Conservation (phyloP, 1,284 basidiomycete genomes). For the Cutaneotrichosporon mucoides region DNA sequence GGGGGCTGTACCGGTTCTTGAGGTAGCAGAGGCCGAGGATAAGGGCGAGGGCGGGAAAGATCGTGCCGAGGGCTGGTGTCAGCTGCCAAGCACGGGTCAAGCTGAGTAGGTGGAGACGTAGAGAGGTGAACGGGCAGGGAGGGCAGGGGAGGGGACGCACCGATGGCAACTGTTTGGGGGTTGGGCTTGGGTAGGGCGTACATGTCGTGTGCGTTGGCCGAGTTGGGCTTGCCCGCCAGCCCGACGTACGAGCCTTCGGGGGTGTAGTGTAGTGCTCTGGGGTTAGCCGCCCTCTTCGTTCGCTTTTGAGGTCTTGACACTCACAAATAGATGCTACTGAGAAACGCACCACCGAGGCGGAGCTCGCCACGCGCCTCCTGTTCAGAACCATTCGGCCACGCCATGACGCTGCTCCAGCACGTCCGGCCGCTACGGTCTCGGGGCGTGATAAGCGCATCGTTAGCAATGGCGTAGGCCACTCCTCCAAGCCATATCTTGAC, state of each 20-base stretch:
- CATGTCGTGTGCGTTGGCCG: conserved; percentile 24
- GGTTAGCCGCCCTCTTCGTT: neutral
- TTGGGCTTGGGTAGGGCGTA: neutral
- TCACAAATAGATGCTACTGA: conserved; percentile 44
- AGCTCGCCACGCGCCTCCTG: conserved; percentile 37
- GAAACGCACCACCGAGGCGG: conserved; percentile 43
- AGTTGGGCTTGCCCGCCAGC: conserved; percentile 40
- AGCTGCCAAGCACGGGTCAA: no score
- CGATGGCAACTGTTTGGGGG: conserved; percentile 13
- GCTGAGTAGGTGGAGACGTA: no score
- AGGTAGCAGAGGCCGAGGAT: no score
- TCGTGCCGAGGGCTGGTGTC: no score
- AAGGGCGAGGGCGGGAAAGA: no score
- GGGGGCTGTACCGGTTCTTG: no score
- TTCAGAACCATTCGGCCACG: conserved; percentile 38
- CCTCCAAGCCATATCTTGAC: conserved; percentile 32
- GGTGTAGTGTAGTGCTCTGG: conserved; percentile 39
- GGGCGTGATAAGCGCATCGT: conserved; percentile 28
- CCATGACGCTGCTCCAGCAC: conserved; percentile 41
- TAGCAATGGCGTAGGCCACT: conserved; percentile 30
- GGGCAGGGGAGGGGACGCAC: no score
- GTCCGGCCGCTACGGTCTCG: conserved; percentile 22
- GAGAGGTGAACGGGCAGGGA: no score
- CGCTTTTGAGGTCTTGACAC: conserved; percentile 9
- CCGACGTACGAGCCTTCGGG: conserved; percentile 32